Base-by-base conservation (phyloP, 2,329 filamentous ascomycete species). In the Colletotrichum orchidophilum region DNA sequence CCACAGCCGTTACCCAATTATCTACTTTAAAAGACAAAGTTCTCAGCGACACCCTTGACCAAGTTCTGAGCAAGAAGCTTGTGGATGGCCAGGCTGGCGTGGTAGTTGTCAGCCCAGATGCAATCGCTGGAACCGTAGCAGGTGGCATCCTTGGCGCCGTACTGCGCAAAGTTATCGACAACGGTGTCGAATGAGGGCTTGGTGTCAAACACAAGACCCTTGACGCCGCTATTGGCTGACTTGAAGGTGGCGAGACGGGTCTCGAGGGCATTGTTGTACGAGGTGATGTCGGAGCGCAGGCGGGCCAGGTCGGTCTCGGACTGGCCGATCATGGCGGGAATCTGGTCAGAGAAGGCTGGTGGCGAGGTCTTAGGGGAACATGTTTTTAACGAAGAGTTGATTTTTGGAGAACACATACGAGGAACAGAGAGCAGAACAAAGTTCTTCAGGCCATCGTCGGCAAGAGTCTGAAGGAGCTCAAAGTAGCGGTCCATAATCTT, bases 351-450 rank as follows among this genome's bases (percentile, higher is more conserved):
- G 12, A 71, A 68, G 46, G 68, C 66, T 70, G n/a, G 12, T 1
- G 4, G 11, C 1, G 31, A 6, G 18, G n/a, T 31, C 46, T 66
- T 26, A 66, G 55, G 8, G 9, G 7, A 7, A 46, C 18, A 46
- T 42, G 1, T 0, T n/a, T n/a, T 39, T 9, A 2, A 9, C 8
- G 18, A 13, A 2, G 4, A 6, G 2, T 1, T 35, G 3, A n/a
- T n/a, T 5, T 5, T 39, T 2, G 12, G 24, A 11, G 1, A 27
- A 5, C 24, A 75, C 79, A 64, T 71, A 81, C 78, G 78, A 31
- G 86, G 86, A 2, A 87, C 84, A 64, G 81, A 84, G 64, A 88
- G 69, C 61, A 88, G 79, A 6, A 83, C 76, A 73, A 88, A 87
- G 39, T 84, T 85, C 62, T 83, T 79, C 18, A 81, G 84, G 0